Conservation (phyloP, 495 filamentous ascomycete genomes). For the Penicillium nucicola region DNA sequence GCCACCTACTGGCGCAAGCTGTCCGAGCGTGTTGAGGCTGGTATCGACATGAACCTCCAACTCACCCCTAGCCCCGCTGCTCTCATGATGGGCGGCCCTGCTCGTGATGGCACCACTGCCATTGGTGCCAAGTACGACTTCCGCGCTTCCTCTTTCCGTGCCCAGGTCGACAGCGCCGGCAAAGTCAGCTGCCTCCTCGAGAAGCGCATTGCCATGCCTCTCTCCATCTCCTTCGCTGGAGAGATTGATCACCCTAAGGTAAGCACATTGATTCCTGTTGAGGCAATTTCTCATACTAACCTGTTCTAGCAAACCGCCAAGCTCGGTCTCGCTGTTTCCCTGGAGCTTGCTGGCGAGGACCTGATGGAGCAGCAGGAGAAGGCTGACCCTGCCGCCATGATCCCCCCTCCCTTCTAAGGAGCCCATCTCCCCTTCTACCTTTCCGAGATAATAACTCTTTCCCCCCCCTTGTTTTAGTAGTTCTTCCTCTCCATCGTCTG, state of each 20-base stretch:
- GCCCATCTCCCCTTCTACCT: slow-evolving; percentile 1
- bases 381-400: slow-evolving; percentile 44
- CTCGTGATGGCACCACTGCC: slow-evolving; percentile 83
- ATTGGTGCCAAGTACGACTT: slow-evolving; percentile 99
- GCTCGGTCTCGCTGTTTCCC: slow-evolving; percentile 88
- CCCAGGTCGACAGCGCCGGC: slow-evolving; percentile 91
- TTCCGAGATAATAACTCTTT: slow-evolving; percentile 31
- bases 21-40: slow-evolving; percentile 94
- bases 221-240: slow-evolving; percentile 89
- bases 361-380: slow-evolving; percentile 89
- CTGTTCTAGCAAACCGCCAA: slow-evolving; percentile 80
- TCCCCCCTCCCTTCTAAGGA: slow-evolving; percentile 53
- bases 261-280: slow-evolving; percentile 28
- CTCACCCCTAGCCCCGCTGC: slow-evolving; percentile 62
- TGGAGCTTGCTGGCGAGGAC: slow-evolving; percentile 86
- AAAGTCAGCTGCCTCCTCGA: slow-evolving; percentile 90
- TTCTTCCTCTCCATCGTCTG: slow-evolving; percentile 37
- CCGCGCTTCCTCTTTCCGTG: slow-evolving; percentile 87
- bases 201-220: slow-evolving; percentile 87
- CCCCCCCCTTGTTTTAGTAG: slow-evolving; percentile 47
- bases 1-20: slow-evolving; percentile 94
- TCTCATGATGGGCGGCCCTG: slow-evolving; percentile 65
- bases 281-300: slow-evolving; percentile 8
- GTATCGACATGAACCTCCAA: slow-evolving; percentile 89
- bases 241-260: slow-evolving; percentile 98